These are phyloP conservation scores for Rhodotorula mucilaginosa DNA, from an alignment of 1,284 basidiomycete species.

Conservation along the genomic window DNA sequence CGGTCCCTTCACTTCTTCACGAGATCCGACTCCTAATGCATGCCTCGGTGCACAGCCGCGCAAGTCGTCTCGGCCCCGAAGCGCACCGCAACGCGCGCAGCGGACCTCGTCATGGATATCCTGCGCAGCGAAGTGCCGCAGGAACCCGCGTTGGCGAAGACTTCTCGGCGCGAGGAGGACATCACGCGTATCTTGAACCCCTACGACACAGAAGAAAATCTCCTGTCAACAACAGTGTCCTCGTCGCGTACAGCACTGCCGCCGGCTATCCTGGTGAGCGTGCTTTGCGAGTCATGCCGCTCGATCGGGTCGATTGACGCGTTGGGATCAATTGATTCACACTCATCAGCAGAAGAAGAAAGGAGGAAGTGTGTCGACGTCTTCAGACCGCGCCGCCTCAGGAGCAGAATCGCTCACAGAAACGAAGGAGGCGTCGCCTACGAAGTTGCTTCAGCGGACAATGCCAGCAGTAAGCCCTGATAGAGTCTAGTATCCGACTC, in stretches of 20 bases:
- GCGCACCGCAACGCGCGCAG: constrained; percentile 21
- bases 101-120: constrained; percentile 38
- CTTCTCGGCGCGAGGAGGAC: neutral
- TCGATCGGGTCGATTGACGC: no score
- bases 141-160: neutral
- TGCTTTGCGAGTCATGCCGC: no score
- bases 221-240: neutral
- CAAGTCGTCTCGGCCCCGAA: neutral
- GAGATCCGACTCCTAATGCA: neutral
- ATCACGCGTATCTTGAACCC: constrained; percentile 32
- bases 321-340: no score
- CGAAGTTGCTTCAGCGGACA: constrained; percentile 11
- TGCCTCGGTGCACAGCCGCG: constrained; percentile 20
- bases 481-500: no score
- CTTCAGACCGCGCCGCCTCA: neutral
- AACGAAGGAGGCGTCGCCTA: neutral
- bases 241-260: neutral
- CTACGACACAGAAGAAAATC: constrained; percentile 30
- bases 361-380: no score
- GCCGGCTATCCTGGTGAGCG: no score
- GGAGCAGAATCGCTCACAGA: neutral
- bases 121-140: constrained; percentile 22
- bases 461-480: constrained; percentile 10
- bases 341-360: no score
- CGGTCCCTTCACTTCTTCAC: neutral